Base-by-base conservation (phyloP, 2,329 filamentous ascomycete species). In the Ascosphaera acerosa region DNA sequence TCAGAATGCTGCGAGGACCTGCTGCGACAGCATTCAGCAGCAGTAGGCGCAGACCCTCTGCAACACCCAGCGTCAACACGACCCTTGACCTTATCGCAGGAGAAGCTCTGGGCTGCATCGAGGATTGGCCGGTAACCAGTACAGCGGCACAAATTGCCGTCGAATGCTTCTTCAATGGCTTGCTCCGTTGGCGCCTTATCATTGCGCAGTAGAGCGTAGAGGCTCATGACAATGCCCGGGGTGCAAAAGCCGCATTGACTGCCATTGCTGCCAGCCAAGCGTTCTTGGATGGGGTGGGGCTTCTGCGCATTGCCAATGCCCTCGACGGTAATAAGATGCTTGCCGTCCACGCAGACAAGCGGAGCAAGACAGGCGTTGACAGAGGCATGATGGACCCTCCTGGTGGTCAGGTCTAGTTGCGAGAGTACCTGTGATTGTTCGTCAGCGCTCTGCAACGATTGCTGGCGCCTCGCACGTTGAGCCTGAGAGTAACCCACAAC, bases 191-290 rank as follows among this genome's bases (percentile, higher is more conserved):
- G 82, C 14, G 62, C 61, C 3, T 70, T 61, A 40, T 82, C 76
- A 45, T 94, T 94, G 36, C 87, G 66, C 18, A 97, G 60, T 28
- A 94, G 61, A 4, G 87, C 87, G 51, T 97, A 97, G 34, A 94
- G 53, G 49, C 82, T 92, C 70, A 94, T 94, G 38, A 94, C 82
- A 44, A 97, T 94, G 2, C 87, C 87, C 3, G 87, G 87, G 0
- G 87, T 94, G 46, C 87, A 97, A 54, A 97, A 97, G 1, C 82
- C 72, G 49, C 72, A 97, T 50, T 97, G 84, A 41, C 78, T 90
- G 30, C 87, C 87, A 54, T 91, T 87, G 18, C 75, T 68, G 52
- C 76, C 76, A 12, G 87, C 84, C 42, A 97, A 76, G 30, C 87
- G 66, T 55, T 94, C 81, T 49, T 94, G 87, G 3, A 74, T 61